Base-by-base conservation (phyloP, 257 asterid species). In the Capsicum baccatum region DNA sequence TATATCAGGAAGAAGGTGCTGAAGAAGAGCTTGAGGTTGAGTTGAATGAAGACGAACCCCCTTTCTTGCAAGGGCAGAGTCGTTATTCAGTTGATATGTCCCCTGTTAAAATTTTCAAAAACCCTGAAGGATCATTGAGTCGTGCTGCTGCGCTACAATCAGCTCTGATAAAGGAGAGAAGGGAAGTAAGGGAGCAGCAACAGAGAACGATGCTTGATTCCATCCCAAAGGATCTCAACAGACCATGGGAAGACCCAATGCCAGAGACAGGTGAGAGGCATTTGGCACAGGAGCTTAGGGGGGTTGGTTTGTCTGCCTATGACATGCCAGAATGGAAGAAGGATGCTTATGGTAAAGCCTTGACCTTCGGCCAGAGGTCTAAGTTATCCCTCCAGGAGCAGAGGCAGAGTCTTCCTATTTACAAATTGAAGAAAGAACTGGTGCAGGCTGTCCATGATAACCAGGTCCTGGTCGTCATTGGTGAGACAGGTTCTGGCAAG, bases 171-270 rank as follows among this genome's bases (percentile, higher is more conserved):
- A 96, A 96, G 86, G 98, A 96, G 88, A 92, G 99, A 88, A 91
- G 98, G 85, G 99, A 96, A 89, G 98, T 96, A n/a, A 86, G 98
- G 83, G 99, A 94, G 59, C 98, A 96, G 70, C 97, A 96, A 78
- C 99, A 96, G 82, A 87, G 99, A 80, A 91, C 96, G 16, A 96
- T 93, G 99, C 87, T 96, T 86, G 99, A 96, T 88, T 96, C 99
- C 62, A 96, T 96, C 84, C 99, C 99, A 9, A 96, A 96, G 92
- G 99, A 96, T 94, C 88, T 96, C 89, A 96, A 96, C 83, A 90
- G 97, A 56, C 99, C 99, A 4, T 96, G 99, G 99, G 99, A 96
- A 92, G 99, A 96, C 85, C 99, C 99, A 79, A 96, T 96, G 98
- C 99, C 99, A 1, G 99, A 96, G 90, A 90, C 97, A 1, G 99